Conservation (phyloP, 768 basidiomycete genomes). For the Tricholoma saponaceum region DNA sequence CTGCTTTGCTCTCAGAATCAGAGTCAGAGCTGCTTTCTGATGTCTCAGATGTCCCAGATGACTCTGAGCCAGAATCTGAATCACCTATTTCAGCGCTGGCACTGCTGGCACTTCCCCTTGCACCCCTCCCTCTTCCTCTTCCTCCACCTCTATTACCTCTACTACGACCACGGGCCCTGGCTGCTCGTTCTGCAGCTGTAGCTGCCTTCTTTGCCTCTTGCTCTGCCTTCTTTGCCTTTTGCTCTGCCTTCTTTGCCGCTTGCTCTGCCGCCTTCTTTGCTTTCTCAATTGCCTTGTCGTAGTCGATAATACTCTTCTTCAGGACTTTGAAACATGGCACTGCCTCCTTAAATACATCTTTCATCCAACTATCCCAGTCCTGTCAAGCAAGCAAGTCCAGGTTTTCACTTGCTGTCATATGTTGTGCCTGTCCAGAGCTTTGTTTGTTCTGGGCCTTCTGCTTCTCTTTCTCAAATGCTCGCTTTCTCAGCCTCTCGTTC, state of each 20-base stretch:
- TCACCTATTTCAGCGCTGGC: background rate
- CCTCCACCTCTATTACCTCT: no score
- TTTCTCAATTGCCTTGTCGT: slow-evolving; percentile 5
- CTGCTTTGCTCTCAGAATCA: no score
- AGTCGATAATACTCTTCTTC: background rate
- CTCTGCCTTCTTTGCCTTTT: background rate
- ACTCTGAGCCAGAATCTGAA: background rate
- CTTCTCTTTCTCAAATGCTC: slow-evolving; percentile 6
- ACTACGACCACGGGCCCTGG: no score
- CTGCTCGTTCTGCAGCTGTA: no score
- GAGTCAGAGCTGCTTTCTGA: no score
- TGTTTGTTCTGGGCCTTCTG: background rate
- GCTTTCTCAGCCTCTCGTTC: no score
- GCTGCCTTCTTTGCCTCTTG: background rate
- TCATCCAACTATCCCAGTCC: no score
- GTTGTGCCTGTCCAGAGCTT: background rate
- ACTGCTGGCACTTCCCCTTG: background rate
- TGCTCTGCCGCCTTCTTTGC: slow-evolving; percentile 2
- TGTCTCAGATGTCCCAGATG: no score
- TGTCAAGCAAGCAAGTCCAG: no score
- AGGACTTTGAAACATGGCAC: slow-evolving; percentile 3
- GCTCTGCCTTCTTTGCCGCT: slow-evolving; percentile 2
- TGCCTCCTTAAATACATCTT: slow-evolving; percentile 5
- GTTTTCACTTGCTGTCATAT: slow-evolving; percentile 7
- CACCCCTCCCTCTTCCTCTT: background rate